Conservation (phyloP, 2,329 filamentous ascomycete genomes). For the Colletotrichum sp. region DNA sequence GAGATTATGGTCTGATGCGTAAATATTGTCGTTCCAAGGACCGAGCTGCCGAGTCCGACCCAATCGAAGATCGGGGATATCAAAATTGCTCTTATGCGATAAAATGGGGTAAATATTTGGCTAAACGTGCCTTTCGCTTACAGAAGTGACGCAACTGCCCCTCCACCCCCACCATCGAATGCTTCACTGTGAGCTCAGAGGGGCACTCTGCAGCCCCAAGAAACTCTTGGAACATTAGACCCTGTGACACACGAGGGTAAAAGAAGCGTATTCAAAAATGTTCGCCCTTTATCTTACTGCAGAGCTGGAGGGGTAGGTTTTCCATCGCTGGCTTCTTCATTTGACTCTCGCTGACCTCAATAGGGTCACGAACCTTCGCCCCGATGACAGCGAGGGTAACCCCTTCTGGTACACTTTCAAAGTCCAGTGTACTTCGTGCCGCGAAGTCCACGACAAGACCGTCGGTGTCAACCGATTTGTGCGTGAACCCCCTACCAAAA, state of each 20-base stretch:
- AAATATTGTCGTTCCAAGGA: background rate
- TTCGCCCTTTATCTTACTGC: conserved; percentile 70
- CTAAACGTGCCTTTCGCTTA: background rate
- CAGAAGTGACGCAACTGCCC: conserved; percentile 14
- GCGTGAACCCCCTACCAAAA: conserved; percentile 36
- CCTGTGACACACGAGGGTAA: background rate
- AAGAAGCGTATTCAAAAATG: conserved; percentile 49
- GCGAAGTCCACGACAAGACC: conserved; percentile 86
- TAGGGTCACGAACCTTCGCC: conserved; percentile 90
- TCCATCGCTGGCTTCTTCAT: background rate
- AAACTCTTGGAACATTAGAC: background rate
- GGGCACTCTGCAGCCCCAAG: background rate
- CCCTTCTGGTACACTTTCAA: conserved; percentile 98
- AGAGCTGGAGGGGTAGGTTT: conserved; percentile 69
- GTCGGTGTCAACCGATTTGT: conserved; percentile 90
- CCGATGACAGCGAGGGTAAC: conserved; percentile 78
- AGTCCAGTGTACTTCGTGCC: conserved; percentile 97
- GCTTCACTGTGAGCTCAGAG: background rate
- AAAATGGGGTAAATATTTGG: background rate
- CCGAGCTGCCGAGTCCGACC: background rate
- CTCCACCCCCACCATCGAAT: conserved; percentile 17
- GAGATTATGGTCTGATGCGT: conserved; percentile 5
- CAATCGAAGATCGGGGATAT: background rate
- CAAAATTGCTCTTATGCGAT: background rate
- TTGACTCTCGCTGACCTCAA: background rate